phyloP scores from a whole-genome alignment of 306 rosid genomes.

The Nissolia schottii region DNA sequence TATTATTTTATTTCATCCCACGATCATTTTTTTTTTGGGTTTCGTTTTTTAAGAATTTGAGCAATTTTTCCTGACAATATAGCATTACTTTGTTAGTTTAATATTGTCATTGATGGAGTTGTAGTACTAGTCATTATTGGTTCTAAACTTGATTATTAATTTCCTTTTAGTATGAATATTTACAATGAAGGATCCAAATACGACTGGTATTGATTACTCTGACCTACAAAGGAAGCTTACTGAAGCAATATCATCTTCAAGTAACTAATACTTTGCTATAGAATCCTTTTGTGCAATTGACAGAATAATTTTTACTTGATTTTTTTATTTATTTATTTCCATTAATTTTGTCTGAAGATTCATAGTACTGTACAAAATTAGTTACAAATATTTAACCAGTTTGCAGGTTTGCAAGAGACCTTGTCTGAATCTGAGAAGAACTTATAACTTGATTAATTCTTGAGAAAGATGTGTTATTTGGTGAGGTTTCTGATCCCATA shows the following conservation, averaged over 20 bases:
- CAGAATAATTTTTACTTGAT: background rate
- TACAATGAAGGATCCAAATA: conserved; percentile 35
- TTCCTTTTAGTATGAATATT: background rate
- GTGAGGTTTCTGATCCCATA: background rate
- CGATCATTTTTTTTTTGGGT: no score
- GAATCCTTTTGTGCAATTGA: background rate
- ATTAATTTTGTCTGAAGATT: background rate
- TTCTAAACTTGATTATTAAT: background rate
- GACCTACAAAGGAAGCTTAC: conserved; percentile 49
- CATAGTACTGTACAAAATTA: background rate
- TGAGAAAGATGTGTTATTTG: background rate
- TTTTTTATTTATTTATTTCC: background rate
- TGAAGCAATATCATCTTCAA: conserved; percentile 33
- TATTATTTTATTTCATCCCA: no score
- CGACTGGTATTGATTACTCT: conserved; percentile 17
- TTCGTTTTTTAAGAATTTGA: no score
- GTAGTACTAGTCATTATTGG: no score
- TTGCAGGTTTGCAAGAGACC: conserved; percentile 26
- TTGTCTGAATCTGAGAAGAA: background rate
- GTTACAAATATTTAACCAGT: background rate
- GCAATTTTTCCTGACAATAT: no score
- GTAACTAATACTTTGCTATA: conserved; percentile 12
- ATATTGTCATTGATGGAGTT: background rate
- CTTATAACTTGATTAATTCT: background rate
- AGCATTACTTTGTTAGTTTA: background rate